Evolutionary conservation across 768 basidiomycete genomes (phyloP).

Genomic region (Russula foetens): DNA sequence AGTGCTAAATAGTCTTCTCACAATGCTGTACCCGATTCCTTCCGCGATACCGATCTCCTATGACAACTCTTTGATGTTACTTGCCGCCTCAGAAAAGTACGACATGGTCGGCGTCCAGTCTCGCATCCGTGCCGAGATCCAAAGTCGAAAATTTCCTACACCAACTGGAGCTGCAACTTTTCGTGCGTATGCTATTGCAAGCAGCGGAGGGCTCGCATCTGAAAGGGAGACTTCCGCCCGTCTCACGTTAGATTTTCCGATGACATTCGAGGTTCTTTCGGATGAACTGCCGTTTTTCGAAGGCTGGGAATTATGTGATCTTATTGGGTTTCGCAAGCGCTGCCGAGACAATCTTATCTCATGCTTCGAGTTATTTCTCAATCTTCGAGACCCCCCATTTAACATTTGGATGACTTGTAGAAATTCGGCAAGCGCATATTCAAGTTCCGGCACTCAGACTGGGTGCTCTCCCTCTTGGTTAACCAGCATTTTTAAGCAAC

Average conservation of each 20-base stretch:
- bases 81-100: constrained; percentile 22
- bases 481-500: background rate
- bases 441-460: background rate
- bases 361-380: too few relatives aligned
- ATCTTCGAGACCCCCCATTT: background rate
- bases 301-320: background rate
- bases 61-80: background rate
- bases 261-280: too few relatives aligned
- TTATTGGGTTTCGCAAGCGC: background rate
- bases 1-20: background rate
- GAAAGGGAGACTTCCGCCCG: too few relatives aligned
- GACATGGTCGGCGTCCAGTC: constrained; percentile 12
- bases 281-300: too few relatives aligned
- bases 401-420: background rate
- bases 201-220: background rate
- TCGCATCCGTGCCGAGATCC: background rate
- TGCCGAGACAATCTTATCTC: background rate
- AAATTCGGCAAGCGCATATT: too few relatives aligned
- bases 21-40: constrained; percentile 7
- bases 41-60: background rate
- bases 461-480: background rate
- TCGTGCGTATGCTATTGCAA: background rate
- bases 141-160: background rate
- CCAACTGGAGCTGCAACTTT: background rate
- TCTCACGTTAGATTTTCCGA: too few relatives aligned